Conservation (phyloP, 2,329 filamentous ascomycete genomes). For the Penicillium sp. region DNA sequence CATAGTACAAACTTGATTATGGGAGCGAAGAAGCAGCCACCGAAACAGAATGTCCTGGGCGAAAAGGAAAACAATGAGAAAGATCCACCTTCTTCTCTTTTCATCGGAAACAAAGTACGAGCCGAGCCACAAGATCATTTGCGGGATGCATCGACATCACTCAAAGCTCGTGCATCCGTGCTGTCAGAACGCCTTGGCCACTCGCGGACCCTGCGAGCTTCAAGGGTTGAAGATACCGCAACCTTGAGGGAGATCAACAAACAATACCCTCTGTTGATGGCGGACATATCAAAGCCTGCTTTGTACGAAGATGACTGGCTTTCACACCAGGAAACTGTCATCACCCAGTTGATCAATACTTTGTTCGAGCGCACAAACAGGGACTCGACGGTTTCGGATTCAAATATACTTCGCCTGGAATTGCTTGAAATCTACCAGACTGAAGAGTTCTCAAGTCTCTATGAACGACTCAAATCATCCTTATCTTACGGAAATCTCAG, state of each 20-base stretch:
- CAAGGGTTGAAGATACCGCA: slow-evolving; percentile 40
- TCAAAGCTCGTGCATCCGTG: slow-evolving; percentile 19
- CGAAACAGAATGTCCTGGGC: slow-evolving; percentile 13
- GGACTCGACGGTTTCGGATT: slow-evolving; percentile 26
- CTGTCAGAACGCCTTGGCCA: slow-evolving; percentile 18
- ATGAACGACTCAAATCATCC: slow-evolving; percentile 63
- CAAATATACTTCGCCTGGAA: slow-evolving; percentile 48
- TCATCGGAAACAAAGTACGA: background rate
- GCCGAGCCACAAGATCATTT: background rate
- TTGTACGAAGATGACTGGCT: slow-evolving; percentile 68
- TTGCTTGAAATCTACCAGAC: slow-evolving; percentile 60
- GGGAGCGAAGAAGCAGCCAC: slow-evolving; percentile 5
- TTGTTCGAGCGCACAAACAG: slow-evolving; percentile 51
- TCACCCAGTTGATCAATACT: slow-evolving; percentile 63
- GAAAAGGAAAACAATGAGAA: slow-evolving; percentile 22
- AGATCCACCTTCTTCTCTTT: background rate
- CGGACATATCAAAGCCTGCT: slow-evolving; percentile 59
- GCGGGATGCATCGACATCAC: slow-evolving; percentile 5
- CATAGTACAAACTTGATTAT: background rate
- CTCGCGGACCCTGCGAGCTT: slow-evolving; percentile 30
- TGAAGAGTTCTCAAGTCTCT: slow-evolving; percentile 53
- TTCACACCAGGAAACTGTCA: slow-evolving; percentile 62
- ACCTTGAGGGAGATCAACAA: slow-evolving; percentile 28
- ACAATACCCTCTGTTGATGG: slow-evolving; percentile 57
- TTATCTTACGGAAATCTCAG: slow-evolving; percentile 61